These are phyloP conservation scores for Acanthochlamys bracteata DNA, from an alignment of 106 monocot genomes.

Conservation along the genomic window DNA sequence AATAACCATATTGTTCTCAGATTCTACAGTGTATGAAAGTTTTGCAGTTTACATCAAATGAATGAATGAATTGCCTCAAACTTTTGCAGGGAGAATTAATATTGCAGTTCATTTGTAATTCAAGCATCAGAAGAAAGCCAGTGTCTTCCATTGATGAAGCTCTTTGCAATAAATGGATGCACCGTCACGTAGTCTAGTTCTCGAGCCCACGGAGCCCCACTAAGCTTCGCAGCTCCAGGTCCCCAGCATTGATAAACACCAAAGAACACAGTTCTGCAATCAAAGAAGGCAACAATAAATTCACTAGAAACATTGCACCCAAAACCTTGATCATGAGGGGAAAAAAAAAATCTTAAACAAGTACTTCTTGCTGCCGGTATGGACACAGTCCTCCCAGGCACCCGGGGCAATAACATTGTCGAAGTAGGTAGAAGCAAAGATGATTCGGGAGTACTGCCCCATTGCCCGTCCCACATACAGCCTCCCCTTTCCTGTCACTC, in stretches of 20 bases:
- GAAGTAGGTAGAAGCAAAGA: slow-evolving; percentile 87
- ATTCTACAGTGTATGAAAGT: too few species aligned
- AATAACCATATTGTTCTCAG: too few species aligned
- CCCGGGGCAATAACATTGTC: slow-evolving; percentile 62
- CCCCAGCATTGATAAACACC: slow-evolving; percentile 84
- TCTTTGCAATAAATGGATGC: slow-evolving; percentile 65
- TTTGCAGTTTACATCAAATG: too few species aligned
- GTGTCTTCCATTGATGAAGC: slow-evolving; percentile 92
- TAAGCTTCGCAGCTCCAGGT: slow-evolving; percentile 57
- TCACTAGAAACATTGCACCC: too few species aligned
- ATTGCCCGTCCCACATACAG: slow-evolving; percentile 85
- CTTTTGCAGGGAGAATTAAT: too few species aligned
- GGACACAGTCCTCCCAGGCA: slow-evolving; percentile 95
- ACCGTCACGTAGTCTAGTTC: slow-evolving; percentile 62
- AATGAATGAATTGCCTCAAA: too few species aligned
- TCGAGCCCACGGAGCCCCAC: slow-evolving; percentile 50
- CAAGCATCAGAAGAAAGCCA: slow-evolving; percentile 68
- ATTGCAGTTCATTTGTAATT: too few species aligned
- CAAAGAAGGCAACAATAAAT: neutral
- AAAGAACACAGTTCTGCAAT: slow-evolving; percentile 78
- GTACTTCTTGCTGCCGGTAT: slow-evolving; percentile 45
- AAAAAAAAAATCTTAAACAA: too few species aligned
- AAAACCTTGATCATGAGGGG: too few species aligned
- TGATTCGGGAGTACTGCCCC: slow-evolving; percentile 90
- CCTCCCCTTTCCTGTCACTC: slow-evolving; percentile 73